These are phyloP conservation scores for Alternaria rosae DNA, from an alignment of 2,329 filamentous ascomycete species.

Conservation along the genomic window DNA sequence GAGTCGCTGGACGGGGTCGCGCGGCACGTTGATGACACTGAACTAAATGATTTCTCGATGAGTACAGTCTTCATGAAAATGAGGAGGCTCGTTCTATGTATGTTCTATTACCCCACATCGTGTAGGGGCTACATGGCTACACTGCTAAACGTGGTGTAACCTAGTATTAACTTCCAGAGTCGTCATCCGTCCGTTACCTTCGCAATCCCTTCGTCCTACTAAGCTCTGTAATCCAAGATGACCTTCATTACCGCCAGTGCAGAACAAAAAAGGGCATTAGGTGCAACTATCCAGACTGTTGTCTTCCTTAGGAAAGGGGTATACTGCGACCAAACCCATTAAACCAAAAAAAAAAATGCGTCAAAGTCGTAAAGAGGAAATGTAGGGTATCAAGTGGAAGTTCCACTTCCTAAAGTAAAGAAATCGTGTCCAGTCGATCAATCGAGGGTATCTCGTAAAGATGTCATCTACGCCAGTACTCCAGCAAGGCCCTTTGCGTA, in stretches of 20 bases:
- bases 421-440: not conserved
- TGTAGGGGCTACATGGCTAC: not conserved
- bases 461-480: slow-evolving; percentile 32
- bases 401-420: not conserved
- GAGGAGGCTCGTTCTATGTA: not conserved
- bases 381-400: slow-evolving; percentile 10
- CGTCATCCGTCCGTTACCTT: not conserved
- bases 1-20: slow-evolving; percentile 42
- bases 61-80: not conserved
- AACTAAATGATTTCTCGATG: slow-evolving; percentile 8
- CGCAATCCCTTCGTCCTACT: not conserved
- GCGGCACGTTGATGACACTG: slow-evolving; percentile 28
- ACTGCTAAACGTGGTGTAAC: not conserved
- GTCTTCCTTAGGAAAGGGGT: slow-evolving; percentile 31
- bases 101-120: not conserved
- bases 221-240: not conserved
- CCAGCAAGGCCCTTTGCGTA: slow-evolving; percentile 36
- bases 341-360: slow-evolving; percentile 3
- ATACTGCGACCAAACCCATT: slow-evolving; percentile 34
- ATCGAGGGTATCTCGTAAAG: not conserved
- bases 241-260: slow-evolving; percentile 4
- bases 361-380: slow-evolving; percentile 24
- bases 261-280: slow-evolving; percentile 12
- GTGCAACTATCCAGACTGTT: slow-evolving; percentile 36
- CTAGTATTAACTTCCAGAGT: not conserved